Percentiles rank a stretch among this genome's conserved stretches.
These are phyloP conservation scores for Candida mesenterica DNA, from an alignment of 1,139 yeast species.

Conservation along the genomic window DNA sequence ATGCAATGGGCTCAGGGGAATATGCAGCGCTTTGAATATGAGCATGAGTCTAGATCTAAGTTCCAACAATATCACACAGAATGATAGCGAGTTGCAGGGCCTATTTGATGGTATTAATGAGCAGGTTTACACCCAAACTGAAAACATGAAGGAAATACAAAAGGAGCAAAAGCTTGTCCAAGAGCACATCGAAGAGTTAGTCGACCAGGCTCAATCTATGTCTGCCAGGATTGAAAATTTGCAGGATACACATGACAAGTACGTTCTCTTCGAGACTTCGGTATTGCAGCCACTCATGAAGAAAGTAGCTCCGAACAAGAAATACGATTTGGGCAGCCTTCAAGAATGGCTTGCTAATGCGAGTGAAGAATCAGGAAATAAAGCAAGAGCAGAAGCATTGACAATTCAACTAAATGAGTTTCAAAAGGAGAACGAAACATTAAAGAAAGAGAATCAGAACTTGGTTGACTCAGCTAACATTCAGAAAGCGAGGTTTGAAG, in stretches of 20 bases:
- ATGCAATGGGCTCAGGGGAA: no score
- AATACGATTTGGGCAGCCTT: background rate
- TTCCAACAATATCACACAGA: background rate
- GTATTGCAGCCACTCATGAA: conserved; percentile 9
- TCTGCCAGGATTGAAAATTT: background rate
- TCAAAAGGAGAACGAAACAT: background rate
- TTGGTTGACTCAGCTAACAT: no score
- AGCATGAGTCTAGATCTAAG: no score
- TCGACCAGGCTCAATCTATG: background rate
- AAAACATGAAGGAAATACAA: background rate
- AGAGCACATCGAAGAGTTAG: background rate
- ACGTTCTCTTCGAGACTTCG: conserved; percentile 2
- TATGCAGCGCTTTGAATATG: no score
- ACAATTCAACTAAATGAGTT: background rate
- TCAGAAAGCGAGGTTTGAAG: no score
- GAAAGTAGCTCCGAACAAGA: background rate
- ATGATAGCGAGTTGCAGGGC: background rate
- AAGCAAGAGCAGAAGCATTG: background rate
- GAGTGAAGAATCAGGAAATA: background rate
- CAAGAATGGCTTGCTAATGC: background rate
- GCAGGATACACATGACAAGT: background rate
- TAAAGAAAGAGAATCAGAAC: background rate
- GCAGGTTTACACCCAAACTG: background rate
- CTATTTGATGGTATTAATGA: background rate
- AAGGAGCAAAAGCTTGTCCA: background rate